A percentile compares a stretch with the other conserved stretches of the same genome.
phyloP scores from a whole-genome alignment of 176 grass and related monocot genomes.

The Oryza nivara region DNA sequence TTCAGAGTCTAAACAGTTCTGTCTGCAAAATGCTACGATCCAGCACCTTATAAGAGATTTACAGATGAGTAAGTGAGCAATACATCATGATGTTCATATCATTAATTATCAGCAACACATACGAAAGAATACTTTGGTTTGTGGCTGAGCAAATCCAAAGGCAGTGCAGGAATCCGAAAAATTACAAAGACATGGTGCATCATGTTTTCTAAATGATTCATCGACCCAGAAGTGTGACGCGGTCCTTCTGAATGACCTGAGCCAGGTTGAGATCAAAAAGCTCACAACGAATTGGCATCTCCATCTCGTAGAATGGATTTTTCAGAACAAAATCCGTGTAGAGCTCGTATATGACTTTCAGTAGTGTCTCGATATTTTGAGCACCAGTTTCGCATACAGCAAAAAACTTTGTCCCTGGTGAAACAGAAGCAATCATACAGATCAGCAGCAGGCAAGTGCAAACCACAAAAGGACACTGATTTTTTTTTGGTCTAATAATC shows the following conservation, averaged over 20 bases:
- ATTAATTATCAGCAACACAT: neutral
- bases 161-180: neutral
- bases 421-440: neutral
- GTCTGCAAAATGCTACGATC: neutral
- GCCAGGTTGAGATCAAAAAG: slow-evolving; percentile 92
- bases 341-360: slow-evolving; percentile 82
- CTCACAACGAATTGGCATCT: slow-evolving; percentile 97
- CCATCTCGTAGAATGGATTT: slow-evolving; percentile 98
- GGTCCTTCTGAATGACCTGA: slow-evolving; percentile 91
- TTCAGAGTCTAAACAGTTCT: neutral
- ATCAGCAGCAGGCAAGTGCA: neutral
- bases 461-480: neutral
- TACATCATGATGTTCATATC: neutral
- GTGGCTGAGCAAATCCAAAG: neutral
- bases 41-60: slow-evolving; percentile 7
- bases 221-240: slow-evolving; percentile 68
- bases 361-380: slow-evolving; percentile 72
- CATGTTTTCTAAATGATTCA: slow-evolving; percentile 31
- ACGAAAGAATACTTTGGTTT: neutral
- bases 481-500: neutral
- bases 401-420: slow-evolving; percentile 92
- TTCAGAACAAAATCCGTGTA: slow-evolving; percentile 96
- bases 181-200: neutral
- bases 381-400: slow-evolving; percentile 80
- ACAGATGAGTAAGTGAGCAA: neutral